A percentile compares a stretch with the other conserved stretches of the same genome.
phyloP scores from a whole-genome alignment of 352 stramenopile genomes.

The Globisporangium spinosum region DNA sequence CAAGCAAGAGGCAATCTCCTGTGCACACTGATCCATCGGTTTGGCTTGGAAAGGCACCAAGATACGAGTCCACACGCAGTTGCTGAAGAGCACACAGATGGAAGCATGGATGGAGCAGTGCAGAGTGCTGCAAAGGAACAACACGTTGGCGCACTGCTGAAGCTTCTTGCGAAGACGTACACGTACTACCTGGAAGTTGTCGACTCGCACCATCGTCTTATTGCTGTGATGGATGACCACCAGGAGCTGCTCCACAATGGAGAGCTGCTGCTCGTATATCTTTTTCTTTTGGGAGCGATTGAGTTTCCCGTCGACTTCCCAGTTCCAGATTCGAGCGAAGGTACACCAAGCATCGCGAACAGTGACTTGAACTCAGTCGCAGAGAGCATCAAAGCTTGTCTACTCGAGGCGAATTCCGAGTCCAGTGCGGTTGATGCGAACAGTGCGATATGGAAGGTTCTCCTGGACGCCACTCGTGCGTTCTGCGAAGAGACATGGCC shows the following conservation, averaged over 20 bases:
- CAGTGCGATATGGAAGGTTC: slow-evolving; percentile 28
- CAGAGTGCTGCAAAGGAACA: background rate
- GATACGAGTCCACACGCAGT: background rate
- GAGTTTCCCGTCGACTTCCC: slow-evolving; percentile 24
- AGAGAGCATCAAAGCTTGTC: slow-evolving; percentile 24
- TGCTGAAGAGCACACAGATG: background rate
- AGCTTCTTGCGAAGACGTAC: slow-evolving; percentile 63
- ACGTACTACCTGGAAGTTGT: slow-evolving; percentile 53
- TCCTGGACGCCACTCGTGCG: slow-evolving; percentile 31
- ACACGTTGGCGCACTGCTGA: slow-evolving; percentile 25
- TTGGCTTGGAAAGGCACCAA: background rate
- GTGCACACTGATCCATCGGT: slow-evolving; percentile 23
- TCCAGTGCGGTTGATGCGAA: background rate
- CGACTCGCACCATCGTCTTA: slow-evolving; percentile 34
- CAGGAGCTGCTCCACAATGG: slow-evolving; percentile 34
- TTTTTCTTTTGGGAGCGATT: slow-evolving; percentile 32
- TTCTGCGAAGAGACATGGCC: slow-evolving; percentile 71
- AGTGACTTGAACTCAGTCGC: slow-evolving; percentile 23
- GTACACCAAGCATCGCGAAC: slow-evolving; percentile 15
- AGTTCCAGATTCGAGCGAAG: slow-evolving; percentile 18
- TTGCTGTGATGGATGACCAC: slow-evolving; percentile 23
- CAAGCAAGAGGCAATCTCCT: slow-evolving; percentile 45
- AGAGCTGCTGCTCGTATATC: slow-evolving; percentile 36
- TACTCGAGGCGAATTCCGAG: slow-evolving; percentile 4
- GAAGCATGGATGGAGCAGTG: background rate